phyloP scores from a whole-genome alignment of 2,329 filamentous ascomycete genomes.

The Sarocladiaceae sp. region DNA sequence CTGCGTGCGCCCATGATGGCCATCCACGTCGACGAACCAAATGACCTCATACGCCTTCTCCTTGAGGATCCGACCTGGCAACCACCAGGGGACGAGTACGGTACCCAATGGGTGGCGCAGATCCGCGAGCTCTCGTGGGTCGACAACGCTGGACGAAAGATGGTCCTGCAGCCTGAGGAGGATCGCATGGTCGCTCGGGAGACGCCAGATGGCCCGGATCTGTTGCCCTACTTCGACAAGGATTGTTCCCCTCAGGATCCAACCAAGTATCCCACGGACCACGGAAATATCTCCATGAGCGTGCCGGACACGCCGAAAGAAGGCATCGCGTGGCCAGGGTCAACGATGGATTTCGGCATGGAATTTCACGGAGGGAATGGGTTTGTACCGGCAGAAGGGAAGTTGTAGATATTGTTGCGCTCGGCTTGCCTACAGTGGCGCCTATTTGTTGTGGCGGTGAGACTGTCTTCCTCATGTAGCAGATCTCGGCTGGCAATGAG shows the following conservation, averaged over 20 bases:
- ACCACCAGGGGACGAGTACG: slow-evolving; percentile 15
- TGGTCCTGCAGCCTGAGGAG: background rate
- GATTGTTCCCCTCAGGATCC: background rate
- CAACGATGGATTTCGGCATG: no score
- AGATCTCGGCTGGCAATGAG: no score
- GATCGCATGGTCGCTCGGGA: slow-evolving; percentile 6
- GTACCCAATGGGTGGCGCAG: slow-evolving; percentile 1
- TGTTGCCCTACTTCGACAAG: background rate
- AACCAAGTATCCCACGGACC: background rate
- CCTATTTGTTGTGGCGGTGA: no score
- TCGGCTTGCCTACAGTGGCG: no score
- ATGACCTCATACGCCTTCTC: slow-evolving; percentile 34
- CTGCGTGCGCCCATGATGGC: slow-evolving; percentile 36
- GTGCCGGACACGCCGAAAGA: no score
- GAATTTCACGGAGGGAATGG: no score
- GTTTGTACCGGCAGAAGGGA: no score
- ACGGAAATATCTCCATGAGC: background rate
- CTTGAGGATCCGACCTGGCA: slow-evolving; percentile 38
- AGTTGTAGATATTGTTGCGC: no score
- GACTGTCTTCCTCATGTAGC: no score
- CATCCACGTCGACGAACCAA: slow-evolving; percentile 23
- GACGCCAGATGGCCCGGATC: background rate
- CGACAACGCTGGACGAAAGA: slow-evolving; percentile 13
- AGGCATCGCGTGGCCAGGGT: no score
- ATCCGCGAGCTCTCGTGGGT: slow-evolving; percentile 14